These are phyloP conservation scores for Chimonanthus salicifolius DNA, from an alignment of 164 flowering plant species.

Conservation along the genomic window DNA sequence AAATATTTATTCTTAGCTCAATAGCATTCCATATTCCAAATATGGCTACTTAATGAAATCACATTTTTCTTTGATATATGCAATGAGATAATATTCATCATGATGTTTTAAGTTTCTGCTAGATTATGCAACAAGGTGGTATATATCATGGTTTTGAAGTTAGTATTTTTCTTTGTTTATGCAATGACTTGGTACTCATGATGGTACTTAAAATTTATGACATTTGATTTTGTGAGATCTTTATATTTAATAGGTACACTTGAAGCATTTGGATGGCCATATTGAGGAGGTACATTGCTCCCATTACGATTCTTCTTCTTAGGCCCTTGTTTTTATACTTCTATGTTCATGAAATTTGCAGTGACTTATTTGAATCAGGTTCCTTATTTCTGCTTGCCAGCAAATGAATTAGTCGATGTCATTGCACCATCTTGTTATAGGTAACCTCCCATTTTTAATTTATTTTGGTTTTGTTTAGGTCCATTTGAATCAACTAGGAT, in stretches of 20 bases:
- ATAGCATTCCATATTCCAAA: no score
- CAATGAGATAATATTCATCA: not conserved
- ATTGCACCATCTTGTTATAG: slow-evolving; percentile 99
- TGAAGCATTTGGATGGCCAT: slow-evolving; percentile 99
- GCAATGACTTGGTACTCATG: not conserved
- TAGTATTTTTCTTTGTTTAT: not conserved
- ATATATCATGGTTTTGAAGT: no score
- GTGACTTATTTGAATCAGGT: slow-evolving; percentile 59
- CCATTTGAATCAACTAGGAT: not conserved
- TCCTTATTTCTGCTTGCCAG: slow-evolving; percentile 97
- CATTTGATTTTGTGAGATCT: not conserved
- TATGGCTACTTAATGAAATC: not conserved
- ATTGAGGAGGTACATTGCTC: slow-evolving; percentile 77
- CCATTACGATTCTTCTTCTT: not conserved
- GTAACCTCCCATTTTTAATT: slow-evolving; percentile 30
- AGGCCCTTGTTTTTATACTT: not conserved
- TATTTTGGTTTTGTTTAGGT: not conserved
- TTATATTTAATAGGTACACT: slow-evolving; percentile 58
- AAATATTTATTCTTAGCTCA: no score
- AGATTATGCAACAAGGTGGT: no score
- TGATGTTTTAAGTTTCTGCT: not conserved
- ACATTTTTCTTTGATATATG: not conserved
- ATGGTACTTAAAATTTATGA: not conserved
- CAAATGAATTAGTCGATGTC: slow-evolving; percentile 93
- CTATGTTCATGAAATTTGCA: not conserved